These are phyloP conservation scores for Blastobotrys persicus DNA, from an alignment of 1,139 yeast genomes.

Conservation along the genomic window DNA sequence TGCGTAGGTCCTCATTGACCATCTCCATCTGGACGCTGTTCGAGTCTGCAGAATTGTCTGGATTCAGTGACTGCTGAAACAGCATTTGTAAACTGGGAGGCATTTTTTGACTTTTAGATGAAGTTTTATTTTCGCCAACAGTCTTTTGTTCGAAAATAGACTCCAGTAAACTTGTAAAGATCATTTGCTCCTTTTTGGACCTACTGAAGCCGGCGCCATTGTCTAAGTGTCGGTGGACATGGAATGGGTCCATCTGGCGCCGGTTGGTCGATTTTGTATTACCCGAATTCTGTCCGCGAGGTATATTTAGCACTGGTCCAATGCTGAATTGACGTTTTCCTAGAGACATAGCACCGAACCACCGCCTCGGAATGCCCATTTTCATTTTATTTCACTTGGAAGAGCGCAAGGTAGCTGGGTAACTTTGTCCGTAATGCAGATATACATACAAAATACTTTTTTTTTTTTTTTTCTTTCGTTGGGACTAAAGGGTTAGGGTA, in stretches of 20 bases:
- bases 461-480: not conserved
- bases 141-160: conserved; percentile 24
- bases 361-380: not conserved
- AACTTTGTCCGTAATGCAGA: not conserved
- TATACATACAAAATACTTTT: not conserved
- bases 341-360: not conserved
- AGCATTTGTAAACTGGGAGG: conserved; percentile 26
- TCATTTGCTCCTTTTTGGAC: conserved; percentile 24
- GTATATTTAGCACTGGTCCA: not conserved
- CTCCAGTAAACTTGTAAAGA: conserved; percentile 29
- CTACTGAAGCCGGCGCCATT: conserved; percentile 3
- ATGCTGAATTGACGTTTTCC: not conserved
- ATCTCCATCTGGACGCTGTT: conserved; percentile 9
- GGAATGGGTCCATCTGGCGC: conserved; percentile 11
- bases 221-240: conserved; percentile 17
- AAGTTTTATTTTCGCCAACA: not conserved
- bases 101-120: conserved; percentile 1
- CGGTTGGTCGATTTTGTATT: not conserved
- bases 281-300: not conserved
- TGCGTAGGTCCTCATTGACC: conserved; percentile 10
- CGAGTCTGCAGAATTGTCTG: conserved; percentile 2
- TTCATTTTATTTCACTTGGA: not conserved
- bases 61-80: conserved; percentile 20
- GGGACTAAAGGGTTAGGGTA: not conserved
- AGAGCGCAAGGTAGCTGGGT: too few species aligned